Evolutionary conservation across 83 land plant genomes (phyloP).

Genomic region (Thuja plicata): DNA sequence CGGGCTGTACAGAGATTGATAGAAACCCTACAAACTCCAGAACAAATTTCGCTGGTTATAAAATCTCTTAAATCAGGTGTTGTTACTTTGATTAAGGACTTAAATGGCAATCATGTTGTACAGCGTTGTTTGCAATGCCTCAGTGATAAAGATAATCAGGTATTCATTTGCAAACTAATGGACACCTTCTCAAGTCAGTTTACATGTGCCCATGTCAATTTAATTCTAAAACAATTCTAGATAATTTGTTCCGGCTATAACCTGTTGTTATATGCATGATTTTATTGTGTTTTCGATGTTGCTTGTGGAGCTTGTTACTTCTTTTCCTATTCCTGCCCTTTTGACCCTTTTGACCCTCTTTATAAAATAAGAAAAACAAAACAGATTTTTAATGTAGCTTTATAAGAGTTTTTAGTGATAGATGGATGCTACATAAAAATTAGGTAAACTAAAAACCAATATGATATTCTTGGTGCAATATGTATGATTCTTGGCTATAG

Average conservation of each 20-base stretch:
- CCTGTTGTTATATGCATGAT: background rate
- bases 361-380: background rate
- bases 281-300: background rate
- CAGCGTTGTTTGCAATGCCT: slow-evolving; percentile 50
- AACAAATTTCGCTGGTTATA: slow-evolving; percentile 40
- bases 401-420: background rate
- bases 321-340: background rate
- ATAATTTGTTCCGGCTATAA: background rate
- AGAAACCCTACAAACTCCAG: slow-evolving; percentile 39
- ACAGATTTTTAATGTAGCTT: background rate
- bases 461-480: background rate
- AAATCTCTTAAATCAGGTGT: slow-evolving; percentile 40
- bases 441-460: background rate
- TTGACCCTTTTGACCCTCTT: background rate
- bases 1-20: slow-evolving; percentile 68
- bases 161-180: slow-evolving; percentile 7
- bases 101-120: slow-evolving; percentile 68
- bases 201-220: background rate
- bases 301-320: background rate
- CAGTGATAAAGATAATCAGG: slow-evolving; percentile 44
- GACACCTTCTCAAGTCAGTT: background rate
- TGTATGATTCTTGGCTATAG: background rate
- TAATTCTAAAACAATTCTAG: background rate
- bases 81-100: slow-evolving; percentile 38
- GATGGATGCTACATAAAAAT: background rate